These are phyloP conservation scores for Cryphonectria parasitica DNA, from an alignment of 2,329 filamentous ascomycete genomes.

Conservation along the genomic window DNA sequence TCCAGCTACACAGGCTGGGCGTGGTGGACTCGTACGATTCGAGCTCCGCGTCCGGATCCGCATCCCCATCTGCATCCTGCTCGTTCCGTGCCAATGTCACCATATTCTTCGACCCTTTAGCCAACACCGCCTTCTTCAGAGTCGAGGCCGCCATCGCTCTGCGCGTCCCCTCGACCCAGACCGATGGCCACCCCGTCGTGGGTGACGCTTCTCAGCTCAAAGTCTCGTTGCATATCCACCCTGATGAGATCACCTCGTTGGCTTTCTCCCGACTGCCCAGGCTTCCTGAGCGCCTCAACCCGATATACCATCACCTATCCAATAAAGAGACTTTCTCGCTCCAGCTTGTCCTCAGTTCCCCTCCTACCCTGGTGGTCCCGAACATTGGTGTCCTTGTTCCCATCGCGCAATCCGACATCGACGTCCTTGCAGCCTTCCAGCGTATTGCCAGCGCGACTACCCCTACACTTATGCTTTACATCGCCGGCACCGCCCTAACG, in stretches of 20 bases:
- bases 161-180: background rate
- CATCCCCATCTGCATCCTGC: background rate
- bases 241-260: background rate
- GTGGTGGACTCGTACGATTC: background rate
- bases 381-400: background rate
- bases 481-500: background rate
- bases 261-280: background rate
- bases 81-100: background rate
- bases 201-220: background rate
- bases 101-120: background rate
- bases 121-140: background rate
- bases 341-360: background rate
- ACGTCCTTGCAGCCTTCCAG: background rate
- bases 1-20: background rate
- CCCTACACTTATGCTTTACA: background rate
- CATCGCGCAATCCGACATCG: background rate
- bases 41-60: background rate
- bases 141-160: background rate
- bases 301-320: background rate
- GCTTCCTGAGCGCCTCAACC: background rate
- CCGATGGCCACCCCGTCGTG: background rate
- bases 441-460: background rate
- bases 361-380: background rate
- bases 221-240: background rate
- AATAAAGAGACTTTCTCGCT: background rate